Percentiles rank a stretch among this genome's conserved stretches.
Evolutionary conservation across 1,284 basidiomycete species (phyloP).

Genomic region (Tilletia setariae): DNA sequence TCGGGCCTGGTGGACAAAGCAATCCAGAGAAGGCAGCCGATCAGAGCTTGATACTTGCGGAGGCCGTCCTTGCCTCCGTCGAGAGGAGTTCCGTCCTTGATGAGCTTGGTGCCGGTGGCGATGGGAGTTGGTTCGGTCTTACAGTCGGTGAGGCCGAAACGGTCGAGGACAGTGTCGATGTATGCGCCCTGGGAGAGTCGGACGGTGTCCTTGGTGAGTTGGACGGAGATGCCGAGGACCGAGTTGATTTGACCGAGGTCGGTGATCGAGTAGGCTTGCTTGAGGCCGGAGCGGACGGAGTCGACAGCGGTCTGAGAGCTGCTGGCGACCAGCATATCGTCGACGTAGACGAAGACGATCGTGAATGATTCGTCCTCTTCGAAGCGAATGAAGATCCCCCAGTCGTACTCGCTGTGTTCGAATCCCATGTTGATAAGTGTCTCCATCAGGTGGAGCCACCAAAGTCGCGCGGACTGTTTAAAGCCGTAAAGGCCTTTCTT

Average conservation of each 20-base stretch:
- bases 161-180: background rate
- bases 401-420: no score
- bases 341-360: no score
- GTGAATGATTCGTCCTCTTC: no score
- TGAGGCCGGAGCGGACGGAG: background rate
- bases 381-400: no score
- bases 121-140: no score
- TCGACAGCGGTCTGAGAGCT: background rate
- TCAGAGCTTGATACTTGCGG: background rate
- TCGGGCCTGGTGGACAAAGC: background rate
- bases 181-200: background rate
- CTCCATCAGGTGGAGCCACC: no score
- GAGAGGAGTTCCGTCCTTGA: no score
- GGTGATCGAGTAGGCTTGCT: background rate
- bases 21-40: background rate
- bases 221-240: slow-evolving; percentile 3
- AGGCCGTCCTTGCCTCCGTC: slow-evolving; percentile 1
- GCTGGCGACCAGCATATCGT: no score
- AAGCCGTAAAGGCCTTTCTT: slow-evolving; percentile 4
- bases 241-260: no score
- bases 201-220: background rate
- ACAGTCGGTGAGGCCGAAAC: background rate
- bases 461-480: background rate
- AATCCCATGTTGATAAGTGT: no score
- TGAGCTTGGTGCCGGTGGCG: no score